Evolutionary conservation across 2,329 filamentous ascomycete genomes (phyloP).

Genomic region (Hymenoscyphus albidus): DNA sequence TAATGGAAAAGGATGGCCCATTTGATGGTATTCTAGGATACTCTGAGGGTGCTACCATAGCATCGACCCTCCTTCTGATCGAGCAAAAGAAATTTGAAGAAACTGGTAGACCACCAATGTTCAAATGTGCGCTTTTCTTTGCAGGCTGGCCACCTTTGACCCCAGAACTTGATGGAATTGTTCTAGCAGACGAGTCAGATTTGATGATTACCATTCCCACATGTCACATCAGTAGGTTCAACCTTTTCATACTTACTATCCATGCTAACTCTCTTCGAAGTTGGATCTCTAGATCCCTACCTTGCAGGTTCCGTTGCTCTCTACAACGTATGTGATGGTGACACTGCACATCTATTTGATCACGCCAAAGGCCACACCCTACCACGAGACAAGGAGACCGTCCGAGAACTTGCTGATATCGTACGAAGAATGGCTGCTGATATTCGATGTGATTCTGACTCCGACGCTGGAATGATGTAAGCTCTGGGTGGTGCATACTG

Average conservation of each 20-base stretch:
- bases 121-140: conserved; percentile 48
- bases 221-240: conserved; percentile 46
- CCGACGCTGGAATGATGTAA: not conserved
- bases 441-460: conserved; percentile 10
- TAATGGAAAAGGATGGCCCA: conserved; percentile 44
- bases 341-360: conserved; percentile 59
- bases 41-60: conserved; percentile 56
- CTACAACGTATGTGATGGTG: conserved; percentile 61
- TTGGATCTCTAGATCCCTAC: conserved; percentile 58
- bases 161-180: conserved; percentile 42
- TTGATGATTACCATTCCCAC: conserved; percentile 50
- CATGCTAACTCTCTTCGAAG: conserved; percentile 28
- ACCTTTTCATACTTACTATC: not conserved
- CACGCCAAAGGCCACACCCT: conserved; percentile 63
- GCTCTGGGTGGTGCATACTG: not conserved
- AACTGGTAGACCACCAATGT: conserved; percentile 31
- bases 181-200: conserved; percentile 50
- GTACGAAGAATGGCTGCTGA: conserved; percentile 26
- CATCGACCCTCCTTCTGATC: conserved; percentile 50
- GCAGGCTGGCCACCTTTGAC: conserved; percentile 52
- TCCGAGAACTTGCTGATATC: conserved; percentile 35
- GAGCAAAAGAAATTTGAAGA: conserved; percentile 41
- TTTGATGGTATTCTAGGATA: conserved; percentile 57
- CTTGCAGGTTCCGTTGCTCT: conserved; percentile 59
- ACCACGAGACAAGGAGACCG: conserved; percentile 45